phyloP scores from a whole-genome alignment of 768 basidiomycete genomes.

The Lanmaoa rubissima region DNA sequence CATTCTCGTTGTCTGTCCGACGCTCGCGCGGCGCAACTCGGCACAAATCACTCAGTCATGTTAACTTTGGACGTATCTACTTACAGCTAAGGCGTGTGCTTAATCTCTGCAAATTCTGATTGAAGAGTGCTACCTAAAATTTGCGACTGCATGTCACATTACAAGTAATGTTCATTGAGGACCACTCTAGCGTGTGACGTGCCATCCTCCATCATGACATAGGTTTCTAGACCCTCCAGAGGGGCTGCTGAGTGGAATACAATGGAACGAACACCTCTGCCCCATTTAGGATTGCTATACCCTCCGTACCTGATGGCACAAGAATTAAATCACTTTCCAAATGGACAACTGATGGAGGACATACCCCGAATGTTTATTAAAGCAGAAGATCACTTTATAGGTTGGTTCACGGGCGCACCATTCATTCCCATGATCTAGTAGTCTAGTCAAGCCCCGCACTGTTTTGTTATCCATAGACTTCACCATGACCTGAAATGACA shows the following conservation, averaged over 20 bases:
- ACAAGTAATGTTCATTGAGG: slow-evolving; percentile 42
- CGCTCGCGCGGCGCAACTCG: no score
- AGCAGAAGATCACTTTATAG: slow-evolving; percentile 68
- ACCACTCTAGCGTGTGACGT: slow-evolving; percentile 52
- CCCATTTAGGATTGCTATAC: slow-evolving; percentile 51
- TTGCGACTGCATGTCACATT: background rate
- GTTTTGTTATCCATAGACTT: slow-evolving; percentile 1
- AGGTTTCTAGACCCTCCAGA: slow-evolving; percentile 49
- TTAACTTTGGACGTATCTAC: background rate
- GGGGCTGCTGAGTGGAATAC: slow-evolving; percentile 53
- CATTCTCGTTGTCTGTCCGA: no score
- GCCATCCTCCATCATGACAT: slow-evolving; percentile 64
- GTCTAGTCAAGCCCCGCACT: background rate
- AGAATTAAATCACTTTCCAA: background rate
- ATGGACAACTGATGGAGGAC: background rate
- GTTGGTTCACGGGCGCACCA: slow-evolving; percentile 72
- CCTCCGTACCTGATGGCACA: slow-evolving; percentile 58
- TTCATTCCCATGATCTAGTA: slow-evolving; percentile 70
- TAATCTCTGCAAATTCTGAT: background rate
- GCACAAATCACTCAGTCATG: background rate
- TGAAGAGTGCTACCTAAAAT: background rate
- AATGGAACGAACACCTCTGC: slow-evolving; percentile 63
- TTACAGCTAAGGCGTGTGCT: background rate
- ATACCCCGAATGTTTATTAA: slow-evolving; percentile 73
- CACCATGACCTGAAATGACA: slow-evolving; percentile 71